Base-by-base conservation (phyloP, 805 yeast genomes). In the Pichia heedii region DNA sequence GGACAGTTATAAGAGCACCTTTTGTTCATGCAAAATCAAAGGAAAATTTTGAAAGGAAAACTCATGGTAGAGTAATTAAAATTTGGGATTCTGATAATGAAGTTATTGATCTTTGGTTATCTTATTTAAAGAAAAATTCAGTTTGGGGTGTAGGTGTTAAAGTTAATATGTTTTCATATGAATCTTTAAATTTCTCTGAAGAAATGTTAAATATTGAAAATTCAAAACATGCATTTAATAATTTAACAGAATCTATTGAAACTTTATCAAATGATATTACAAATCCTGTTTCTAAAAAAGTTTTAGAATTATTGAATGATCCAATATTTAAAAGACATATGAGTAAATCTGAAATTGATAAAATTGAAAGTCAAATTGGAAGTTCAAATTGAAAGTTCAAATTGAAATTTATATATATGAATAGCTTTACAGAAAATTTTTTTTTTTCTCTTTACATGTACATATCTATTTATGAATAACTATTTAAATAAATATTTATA, bases 1-100 rank as follows among this genome's bases (percentile, higher is more conserved):
- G 96, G 86, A 93, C 98, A 0, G 96, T 93, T 36, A 88, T 83
- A 56, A 77, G 81, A 61, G 80, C 96, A 3, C 97, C 97, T 1
- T 93, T 93, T 61, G 96, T 84, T 19, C 93, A 86, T 58, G 95
- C 97, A 41, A 89, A 88, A 62, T 74, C 93, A 10, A 93, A 93
- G 67, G 95, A 90, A 68, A 93, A 90, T 70, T 93, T 84, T 66
- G 84, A 85, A 68, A 80, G 97, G 68, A 73, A 76, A 39, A 93
- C 97, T 1, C 84, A 77, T 61, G 78, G 81, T 54, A 77, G 95
- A 49, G 61, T 75, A 47, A 69, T 93, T 51, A 73, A 71, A 52
- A 84, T 87, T 24, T 88, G 77, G 72, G 97, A 93, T 62, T 76
- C 96, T 16, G 79, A 84, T 46, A 81, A 89, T 1, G 95, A 86